These are phyloP conservation scores for Elaeis oleifera DNA, from an alignment of 202 grass and related monocot genomes.

Conservation along the genomic window DNA sequence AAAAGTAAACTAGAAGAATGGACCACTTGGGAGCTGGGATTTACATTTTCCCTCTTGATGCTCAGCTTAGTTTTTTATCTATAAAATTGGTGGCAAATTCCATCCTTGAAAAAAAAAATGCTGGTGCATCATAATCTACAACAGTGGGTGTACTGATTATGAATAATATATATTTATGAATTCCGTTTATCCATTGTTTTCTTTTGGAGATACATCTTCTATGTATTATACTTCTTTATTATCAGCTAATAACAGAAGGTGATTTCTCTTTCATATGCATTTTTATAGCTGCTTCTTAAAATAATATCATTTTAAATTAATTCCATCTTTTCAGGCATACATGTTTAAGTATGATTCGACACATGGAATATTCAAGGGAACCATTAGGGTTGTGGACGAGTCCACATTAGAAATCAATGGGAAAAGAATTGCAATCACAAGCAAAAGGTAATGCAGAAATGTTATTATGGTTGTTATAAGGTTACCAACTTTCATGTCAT, in stretches of 20 bases:
- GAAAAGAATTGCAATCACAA: slow-evolving; percentile 68
- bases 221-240: not conserved
- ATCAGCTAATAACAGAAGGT: too few species aligned
- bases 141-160: too few species aligned
- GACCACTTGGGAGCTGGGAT: too few species aligned
- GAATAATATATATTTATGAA: too few species aligned
- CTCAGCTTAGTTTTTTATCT: too few species aligned
- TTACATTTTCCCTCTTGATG: too few species aligned
- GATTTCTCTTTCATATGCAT: not conserved
- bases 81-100: too few species aligned
- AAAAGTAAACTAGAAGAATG: too few species aligned
- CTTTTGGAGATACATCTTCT: not conserved
- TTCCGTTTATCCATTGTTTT: too few species aligned
- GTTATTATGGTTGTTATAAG: slow-evolving; percentile 11
- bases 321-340: slow-evolving; percentile 47
- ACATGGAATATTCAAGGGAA: slow-evolving; percentile 66
- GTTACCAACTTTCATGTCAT: not conserved
- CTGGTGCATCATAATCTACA: too few species aligned
- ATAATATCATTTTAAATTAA: not conserved
- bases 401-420: slow-evolving; percentile 80
- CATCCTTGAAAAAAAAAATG: too few species aligned
- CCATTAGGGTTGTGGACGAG: slow-evolving; percentile 51
- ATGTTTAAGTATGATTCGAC: slow-evolving; percentile 92
- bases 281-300: not conserved
- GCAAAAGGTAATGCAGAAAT: slow-evolving; percentile 53